Evolutionary conservation across 805 yeast genomes (phyloP).

Genomic region (Metschnikowia orientalis): DNA sequence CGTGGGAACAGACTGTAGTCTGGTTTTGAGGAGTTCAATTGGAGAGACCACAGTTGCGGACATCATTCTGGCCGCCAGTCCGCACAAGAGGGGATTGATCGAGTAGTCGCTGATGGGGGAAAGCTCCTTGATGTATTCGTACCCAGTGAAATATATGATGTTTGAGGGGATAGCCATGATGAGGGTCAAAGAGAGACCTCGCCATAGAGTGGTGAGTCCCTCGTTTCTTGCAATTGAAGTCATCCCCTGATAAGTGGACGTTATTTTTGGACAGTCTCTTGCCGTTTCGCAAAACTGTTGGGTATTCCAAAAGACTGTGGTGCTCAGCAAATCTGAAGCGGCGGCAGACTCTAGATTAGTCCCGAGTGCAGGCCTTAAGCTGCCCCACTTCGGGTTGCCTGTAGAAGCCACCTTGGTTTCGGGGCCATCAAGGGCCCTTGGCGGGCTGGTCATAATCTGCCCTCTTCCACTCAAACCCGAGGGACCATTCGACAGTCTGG

Average conservation of each 20-base stretch:
- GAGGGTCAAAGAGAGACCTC: slow-evolving; percentile 80
- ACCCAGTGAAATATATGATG: slow-evolving; percentile 90
- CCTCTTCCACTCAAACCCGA: too few species aligned
- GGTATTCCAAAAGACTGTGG: slow-evolving; percentile 34
- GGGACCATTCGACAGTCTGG: too few species aligned
- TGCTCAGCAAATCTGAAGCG: too few species aligned
- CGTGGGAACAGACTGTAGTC: slow-evolving; percentile 83
- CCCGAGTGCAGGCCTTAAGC: too few species aligned
- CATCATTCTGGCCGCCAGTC: slow-evolving; percentile 73
- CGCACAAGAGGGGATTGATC: slow-evolving; percentile 78
- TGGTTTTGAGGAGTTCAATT: slow-evolving; percentile 77
- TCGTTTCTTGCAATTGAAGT: slow-evolving; percentile 61
- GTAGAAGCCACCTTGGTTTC: not conserved
- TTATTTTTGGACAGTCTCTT: slow-evolving; percentile 44
- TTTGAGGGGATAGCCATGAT: slow-evolving; percentile 91
- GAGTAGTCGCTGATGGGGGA: slow-evolving; percentile 46
- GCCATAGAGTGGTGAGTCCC: slow-evolving; percentile 76
- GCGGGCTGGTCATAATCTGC: slow-evolving; percentile 13
- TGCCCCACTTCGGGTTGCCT: slow-evolving; percentile 18
- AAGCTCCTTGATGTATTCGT: slow-evolving; percentile 78
- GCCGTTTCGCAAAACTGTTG: slow-evolving; percentile 34
- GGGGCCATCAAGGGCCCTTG: slow-evolving; percentile 11
- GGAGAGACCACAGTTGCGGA: slow-evolving; percentile 89
- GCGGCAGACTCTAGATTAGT: too few species aligned
- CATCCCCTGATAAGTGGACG: slow-evolving; percentile 75